These are phyloP conservation scores for Artomyces pyxidatus DNA, from an alignment of 768 basidiomycete genomes.

Conservation along the genomic window DNA sequence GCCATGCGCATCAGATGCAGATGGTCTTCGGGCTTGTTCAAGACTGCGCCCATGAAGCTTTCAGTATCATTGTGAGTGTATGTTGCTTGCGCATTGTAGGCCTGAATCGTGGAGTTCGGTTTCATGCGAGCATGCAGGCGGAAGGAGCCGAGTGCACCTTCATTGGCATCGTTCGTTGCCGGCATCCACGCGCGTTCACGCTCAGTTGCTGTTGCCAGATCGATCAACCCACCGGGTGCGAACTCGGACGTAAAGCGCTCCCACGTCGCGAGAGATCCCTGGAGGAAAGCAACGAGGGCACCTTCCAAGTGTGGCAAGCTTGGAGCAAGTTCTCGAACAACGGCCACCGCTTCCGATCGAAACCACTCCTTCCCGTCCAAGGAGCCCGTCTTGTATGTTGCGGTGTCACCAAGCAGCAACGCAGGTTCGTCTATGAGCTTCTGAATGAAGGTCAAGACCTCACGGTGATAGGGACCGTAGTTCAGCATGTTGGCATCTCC, in stretches of 20 bases:
- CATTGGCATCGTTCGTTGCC: conserved; percentile 18
- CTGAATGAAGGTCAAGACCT: conserved; percentile 13
- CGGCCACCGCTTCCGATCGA: conserved; percentile 1
- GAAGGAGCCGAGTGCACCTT: conserved; percentile 12
- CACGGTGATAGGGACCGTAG: conserved; percentile 16
- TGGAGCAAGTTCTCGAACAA: conserved; percentile 1
- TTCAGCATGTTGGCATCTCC: conserved; percentile 18
- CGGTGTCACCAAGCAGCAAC: conserved; percentile 6
- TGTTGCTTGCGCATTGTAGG: background rate
- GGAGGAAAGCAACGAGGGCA: conserved; percentile 15
- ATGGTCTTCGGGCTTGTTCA: background rate
- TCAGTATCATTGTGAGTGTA: background rate
- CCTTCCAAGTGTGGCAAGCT: background rate
- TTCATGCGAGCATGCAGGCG: background rate
- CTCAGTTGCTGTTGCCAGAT: conserved; percentile 1
- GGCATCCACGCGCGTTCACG: conserved; percentile 9
- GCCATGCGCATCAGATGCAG: background rate
- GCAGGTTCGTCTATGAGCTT: conserved; percentile 10
- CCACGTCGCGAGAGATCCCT: conserved; percentile 6
- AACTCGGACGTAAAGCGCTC: conserved; percentile 9
- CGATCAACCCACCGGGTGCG: conserved; percentile 8
- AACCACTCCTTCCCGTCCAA: conserved; percentile 13
- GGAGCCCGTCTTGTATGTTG: conserved; percentile 3
- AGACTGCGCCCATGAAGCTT: background rate
- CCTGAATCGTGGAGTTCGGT: background rate